Evolutionary conservation across 306 rosid genomes (phyloP).

Genomic region (Ochetophila trinervis): DNA sequence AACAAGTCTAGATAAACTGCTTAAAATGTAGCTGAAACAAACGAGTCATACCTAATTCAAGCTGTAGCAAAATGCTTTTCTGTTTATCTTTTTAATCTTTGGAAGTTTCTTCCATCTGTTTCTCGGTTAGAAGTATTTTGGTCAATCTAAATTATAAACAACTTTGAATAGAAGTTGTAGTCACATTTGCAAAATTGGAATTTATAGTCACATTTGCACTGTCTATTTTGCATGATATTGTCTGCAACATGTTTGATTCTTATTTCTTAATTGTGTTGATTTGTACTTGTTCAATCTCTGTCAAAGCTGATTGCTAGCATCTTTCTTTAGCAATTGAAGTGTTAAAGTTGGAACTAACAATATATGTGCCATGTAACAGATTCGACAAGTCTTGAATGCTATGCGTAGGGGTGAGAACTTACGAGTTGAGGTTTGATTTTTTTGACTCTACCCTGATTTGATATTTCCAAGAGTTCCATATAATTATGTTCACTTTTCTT

Average conservation of each 20-base stretch:
- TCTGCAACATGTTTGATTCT: background rate
- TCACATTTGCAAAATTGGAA: too few relatives aligned
- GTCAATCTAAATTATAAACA: too few relatives aligned
- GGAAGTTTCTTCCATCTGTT: too few relatives aligned
- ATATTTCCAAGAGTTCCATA: background rate
- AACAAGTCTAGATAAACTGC: too few relatives aligned
- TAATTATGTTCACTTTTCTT: background rate
- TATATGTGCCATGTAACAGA: slow-evolving; percentile 48
- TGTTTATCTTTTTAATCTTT: too few relatives aligned
- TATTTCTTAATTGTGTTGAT: background rate
- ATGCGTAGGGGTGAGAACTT: slow-evolving; percentile 90
- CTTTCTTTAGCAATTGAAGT: slow-evolving; percentile 20
- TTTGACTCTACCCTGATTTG: slow-evolving; percentile 9
- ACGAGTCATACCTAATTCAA: too few relatives aligned
- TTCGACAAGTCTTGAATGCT: slow-evolving; percentile 86
- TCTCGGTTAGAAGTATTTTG: too few relatives aligned
- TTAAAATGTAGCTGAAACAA: too few relatives aligned
- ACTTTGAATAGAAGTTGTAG: too few relatives aligned
- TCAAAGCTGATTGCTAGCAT: slow-evolving; percentile 9
- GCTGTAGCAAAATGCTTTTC: too few relatives aligned
- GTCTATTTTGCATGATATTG: background rate
- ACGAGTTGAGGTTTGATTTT: slow-evolving; percentile 71
- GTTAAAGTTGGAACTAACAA: slow-evolving; percentile 21
- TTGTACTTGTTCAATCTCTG: background rate
- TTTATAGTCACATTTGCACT: background rate